Conservation (phyloP, 2,329 filamentous ascomycete species). For the Pezicula carpinea region DNA sequence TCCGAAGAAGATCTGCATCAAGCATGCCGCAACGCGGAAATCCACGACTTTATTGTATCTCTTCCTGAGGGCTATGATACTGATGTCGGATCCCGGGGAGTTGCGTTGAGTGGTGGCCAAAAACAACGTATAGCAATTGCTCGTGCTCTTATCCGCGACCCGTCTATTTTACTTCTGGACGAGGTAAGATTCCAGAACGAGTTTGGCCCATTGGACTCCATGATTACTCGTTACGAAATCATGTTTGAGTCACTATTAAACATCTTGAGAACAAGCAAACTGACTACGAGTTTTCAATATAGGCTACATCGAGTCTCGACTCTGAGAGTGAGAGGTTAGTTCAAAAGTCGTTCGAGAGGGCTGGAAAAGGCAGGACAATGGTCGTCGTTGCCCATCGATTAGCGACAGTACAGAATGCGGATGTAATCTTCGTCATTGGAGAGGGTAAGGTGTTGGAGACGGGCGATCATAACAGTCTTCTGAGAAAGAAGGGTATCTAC, state of each 20-base stretch:
- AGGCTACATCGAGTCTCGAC: conserved; percentile 51
- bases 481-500: conserved; percentile 3
- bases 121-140: conserved; percentile 52
- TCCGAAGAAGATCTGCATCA: conserved; percentile 37
- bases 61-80: conserved; percentile 47
- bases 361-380: conserved; percentile 60
- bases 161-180: conserved; percentile 49
- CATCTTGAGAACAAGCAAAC: too few species aligned
- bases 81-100: conserved; percentile 40
- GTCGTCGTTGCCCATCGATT: conserved; percentile 72
- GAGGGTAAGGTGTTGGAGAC: conserved; percentile 4
- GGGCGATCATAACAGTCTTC: conserved; percentile 1
- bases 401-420: conserved; percentile 69
- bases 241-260: too few species aligned
- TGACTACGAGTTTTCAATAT: too few species aligned
- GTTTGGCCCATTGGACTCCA: too few species aligned
- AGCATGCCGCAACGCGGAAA: conserved; percentile 48
- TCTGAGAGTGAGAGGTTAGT: conserved; percentile 49
- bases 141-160: conserved; percentile 47
- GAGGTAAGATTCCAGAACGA: conserved; percentile 32
- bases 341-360: conserved; percentile 61
- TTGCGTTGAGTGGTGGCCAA: conserved; percentile 48
- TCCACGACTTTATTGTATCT: conserved; percentile 46
- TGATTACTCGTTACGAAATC: too few species aligned
- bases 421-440: conserved; percentile 30